Percentiles rank a stretch among this genome's conserved stretches.
Conservation (phyloP, 352 stramenopile species). For the Aphanomyces stellatus region DNA sequence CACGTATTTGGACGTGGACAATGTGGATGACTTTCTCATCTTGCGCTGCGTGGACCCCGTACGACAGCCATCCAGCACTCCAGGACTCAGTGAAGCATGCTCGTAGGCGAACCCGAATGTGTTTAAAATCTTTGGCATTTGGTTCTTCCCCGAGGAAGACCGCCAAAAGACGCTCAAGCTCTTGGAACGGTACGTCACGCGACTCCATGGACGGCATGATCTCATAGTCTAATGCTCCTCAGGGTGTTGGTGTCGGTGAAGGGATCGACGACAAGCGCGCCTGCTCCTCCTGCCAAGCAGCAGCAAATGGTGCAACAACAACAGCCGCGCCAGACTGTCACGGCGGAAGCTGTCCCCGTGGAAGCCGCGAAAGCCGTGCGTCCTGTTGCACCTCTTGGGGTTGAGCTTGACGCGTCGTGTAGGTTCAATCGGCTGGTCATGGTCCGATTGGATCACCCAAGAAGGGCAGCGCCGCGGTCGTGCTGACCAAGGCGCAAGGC, state of each 20-base stretch:
- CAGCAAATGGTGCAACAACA: slow-evolving; percentile 18
- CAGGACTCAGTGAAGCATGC: not conserved
- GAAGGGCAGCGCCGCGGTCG: slow-evolving; percentile 39
- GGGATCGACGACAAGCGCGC: not conserved
- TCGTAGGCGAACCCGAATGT: slow-evolving; percentile 36
- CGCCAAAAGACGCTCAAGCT: slow-evolving; percentile 69
- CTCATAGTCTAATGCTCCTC: slow-evolving; percentile 42
- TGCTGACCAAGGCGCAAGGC: slow-evolving; percentile 60
- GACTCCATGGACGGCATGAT: slow-evolving; percentile 37
- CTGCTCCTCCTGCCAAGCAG: not conserved
- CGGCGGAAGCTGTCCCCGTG: not conserved
- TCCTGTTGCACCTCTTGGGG: too few relatives aligned
- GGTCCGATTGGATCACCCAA: slow-evolving; percentile 10
- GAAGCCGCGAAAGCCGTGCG: too few relatives aligned
- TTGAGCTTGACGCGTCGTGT: too few relatives aligned
- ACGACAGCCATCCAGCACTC: not conserved
- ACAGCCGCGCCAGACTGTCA: slow-evolving; percentile 14
- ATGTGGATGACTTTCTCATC: slow-evolving; percentile 79
- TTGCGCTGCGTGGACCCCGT: slow-evolving; percentile 56
- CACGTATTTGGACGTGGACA: slow-evolving; percentile 66
- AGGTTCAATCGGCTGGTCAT: not conserved
- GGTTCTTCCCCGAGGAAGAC: slow-evolving; percentile 84
- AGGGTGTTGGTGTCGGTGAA: slow-evolving; percentile 19
- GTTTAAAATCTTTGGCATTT: slow-evolving; percentile 79
- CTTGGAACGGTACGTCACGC: slow-evolving; percentile 42